Percentiles rank a stretch among this genome's conserved stretches.
Evolutionary conservation across 345 rosid species (phyloP).

Genomic region (Pistacia atlantica): DNA sequence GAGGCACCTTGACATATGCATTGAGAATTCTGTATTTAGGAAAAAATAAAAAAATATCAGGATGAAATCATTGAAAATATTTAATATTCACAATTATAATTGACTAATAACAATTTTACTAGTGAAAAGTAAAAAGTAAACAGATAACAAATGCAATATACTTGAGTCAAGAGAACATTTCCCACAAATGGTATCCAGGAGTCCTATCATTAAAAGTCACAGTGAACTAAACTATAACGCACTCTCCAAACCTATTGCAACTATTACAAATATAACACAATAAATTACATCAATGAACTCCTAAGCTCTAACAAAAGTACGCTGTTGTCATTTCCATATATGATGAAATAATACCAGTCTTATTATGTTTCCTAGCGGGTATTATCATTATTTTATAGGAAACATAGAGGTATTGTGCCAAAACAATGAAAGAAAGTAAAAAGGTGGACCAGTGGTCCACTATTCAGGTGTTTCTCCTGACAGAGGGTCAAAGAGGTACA

Average conservation of each 20-base stretch:
- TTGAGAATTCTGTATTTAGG: conserved; percentile 62
- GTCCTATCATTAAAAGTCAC: background rate
- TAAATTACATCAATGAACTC: background rate
- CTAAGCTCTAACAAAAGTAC: background rate
- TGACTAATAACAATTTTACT: background rate
- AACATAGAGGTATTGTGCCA: no score
- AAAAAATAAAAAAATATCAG: conserved; percentile 2
- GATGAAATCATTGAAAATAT: background rate
- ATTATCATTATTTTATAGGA: no score
- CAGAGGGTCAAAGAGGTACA: no score
- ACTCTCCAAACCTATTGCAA: background rate
- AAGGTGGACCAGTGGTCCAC: no score
- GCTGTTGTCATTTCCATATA: background rate
- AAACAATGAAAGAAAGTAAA: no score
- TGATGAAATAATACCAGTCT: background rate
- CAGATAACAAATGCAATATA: background rate
- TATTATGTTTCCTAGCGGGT: no score
- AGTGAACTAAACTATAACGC: background rate
- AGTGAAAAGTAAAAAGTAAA: background rate
- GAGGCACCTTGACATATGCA: conserved; percentile 90
- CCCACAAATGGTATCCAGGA: background rate
- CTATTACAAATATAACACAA: background rate
- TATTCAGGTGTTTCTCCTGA: no score
- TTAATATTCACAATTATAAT: background rate
- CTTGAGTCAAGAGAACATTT: background rate